Conservation (phyloP, 2,329 filamentous ascomycete genomes). For the Xylariaceae sp. region DNA sequence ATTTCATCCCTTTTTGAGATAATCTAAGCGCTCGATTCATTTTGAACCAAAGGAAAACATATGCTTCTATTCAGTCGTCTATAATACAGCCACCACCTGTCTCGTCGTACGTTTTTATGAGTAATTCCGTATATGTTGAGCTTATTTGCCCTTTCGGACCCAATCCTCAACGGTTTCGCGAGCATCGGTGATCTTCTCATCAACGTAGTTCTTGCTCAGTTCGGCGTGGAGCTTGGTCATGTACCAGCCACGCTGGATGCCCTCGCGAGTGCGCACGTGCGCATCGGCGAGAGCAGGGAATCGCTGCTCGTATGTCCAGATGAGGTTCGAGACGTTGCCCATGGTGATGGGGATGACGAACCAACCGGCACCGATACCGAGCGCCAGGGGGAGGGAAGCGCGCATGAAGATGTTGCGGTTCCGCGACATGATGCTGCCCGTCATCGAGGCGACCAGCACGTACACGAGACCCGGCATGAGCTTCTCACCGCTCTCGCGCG, state of each 20-base stretch:
- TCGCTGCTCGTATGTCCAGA: slow-evolving; percentile 89
- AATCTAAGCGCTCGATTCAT: neutral
- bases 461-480: slow-evolving; percentile 88
- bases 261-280: slow-evolving; percentile 67
- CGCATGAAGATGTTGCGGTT: slow-evolving; percentile 83
- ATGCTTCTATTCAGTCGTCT: slow-evolving; percentile 28
- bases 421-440: slow-evolving; percentile 82
- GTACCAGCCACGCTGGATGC: slow-evolving; percentile 62
- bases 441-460: slow-evolving; percentile 90
- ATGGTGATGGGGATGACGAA: slow-evolving; percentile 83
- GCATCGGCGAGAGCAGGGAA: slow-evolving; percentile 78
- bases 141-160: slow-evolving; percentile 84
- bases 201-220: slow-evolving; percentile 65
- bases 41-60: slow-evolving; percentile 12
- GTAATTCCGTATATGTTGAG: neutral
- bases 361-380: slow-evolving; percentile 81
- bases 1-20: too few species aligned
- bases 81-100: slow-evolving; percentile 24
- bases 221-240: slow-evolving; percentile 71
- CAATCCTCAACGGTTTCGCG: slow-evolving; percentile 77
- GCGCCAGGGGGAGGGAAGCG: slow-evolving; percentile 66
- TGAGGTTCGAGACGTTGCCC: slow-evolving; percentile 76
- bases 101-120: neutral
- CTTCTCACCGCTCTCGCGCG: slow-evolving; percentile 78
- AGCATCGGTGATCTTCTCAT: slow-evolving; percentile 72